Evolutionary conservation across 2,329 filamentous ascomycete genomes (phyloP), one percentile per base, ranked within the genome.

Genomic region (Chlorencoelia australis): DNA sequence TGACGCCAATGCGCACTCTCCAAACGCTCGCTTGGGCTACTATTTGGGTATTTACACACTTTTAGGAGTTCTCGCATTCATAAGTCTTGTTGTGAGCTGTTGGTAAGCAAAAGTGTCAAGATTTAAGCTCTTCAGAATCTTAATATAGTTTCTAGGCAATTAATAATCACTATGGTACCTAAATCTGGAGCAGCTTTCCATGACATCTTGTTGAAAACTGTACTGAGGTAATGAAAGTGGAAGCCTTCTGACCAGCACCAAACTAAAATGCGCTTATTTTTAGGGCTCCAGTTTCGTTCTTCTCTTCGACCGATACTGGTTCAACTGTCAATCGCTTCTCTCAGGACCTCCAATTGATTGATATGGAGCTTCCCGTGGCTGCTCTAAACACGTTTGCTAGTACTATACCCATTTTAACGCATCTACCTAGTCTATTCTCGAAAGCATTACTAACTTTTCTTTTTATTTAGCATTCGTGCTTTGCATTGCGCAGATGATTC

Each of bases 251-350:
- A n/a, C n/a, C n/a, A n/a, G n/a, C n/a, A n/a, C n/a, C n/a, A n/a
- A n/a, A n/a, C n/a, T n/a, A n/a, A n/a, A n/a, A n/a, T n/a, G n/a
- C n/a, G n/a, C n/a, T n/a, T n/a, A n/a, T n/a, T n/a, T n/a, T n/a
- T n/a, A n/a, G n/a, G n/a, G 65, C 65, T 1, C 62, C 64, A 1
- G 40, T 68, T 33, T 43, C 48, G 4, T 47, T 49, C 11, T 27
- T 28, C 24, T 10, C 32, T 3, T 17, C n/a, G 11, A 27, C 32
- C 4, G 24, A 27, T 6, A 15, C 14, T 2, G 24, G 22, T 8
- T 35, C 38, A 16, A 33, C 35, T 5, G 4, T 37, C 11, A 47
- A 44, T 28, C 35, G 62, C 5, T 50, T 50, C 20, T 49, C 43
- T 28, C 50, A 52, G 30, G 50, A 52, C 15, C 40, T 57, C 19